Base-by-base conservation (phyloP, 202 grass and related monocot genomes). In the Zoysia matrella region DNA sequence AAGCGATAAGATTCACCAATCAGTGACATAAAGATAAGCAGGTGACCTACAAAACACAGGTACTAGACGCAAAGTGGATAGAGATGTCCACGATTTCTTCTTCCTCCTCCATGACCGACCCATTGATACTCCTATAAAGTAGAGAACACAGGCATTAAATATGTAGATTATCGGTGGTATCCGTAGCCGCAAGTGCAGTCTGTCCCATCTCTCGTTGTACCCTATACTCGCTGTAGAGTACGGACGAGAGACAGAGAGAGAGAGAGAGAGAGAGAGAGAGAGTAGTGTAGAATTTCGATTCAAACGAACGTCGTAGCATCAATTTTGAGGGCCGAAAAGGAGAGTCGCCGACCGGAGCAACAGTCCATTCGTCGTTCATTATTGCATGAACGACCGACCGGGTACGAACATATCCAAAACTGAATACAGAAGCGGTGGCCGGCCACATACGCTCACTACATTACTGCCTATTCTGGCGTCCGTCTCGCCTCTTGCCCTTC, bases 1-100 rank as follows among this genome's bases (percentile, higher is more conserved):
- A 86, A 62, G 78, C 11, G 79, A 86, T 89, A 86, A 85, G 69
- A 86, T 74, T 78, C 78, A 78, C 39, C 88, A 89, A 89, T 82
- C 88, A 89, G 71, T 48, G 61, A 82, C 79, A 74, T 86, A 73
- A 82, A 74, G 88, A 78, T 70, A 86, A 81, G 78, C 60, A 73
- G 49, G 41, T 78, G 42, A 61, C 71, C 82, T 86, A 86, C 52
- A 56, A 65, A 47, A 76, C 46, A 82, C 47, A 12, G 7, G 48
- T 50, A 50, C 5, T 61, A 61, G 15, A 11, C 46, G 67, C 66
- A 52, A 62, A 53, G 44, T 65, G 30, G 1, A 3, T 83, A 89
- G 82, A 89, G 76, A 77, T 39, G 82, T 76, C 47, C 14, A 65
- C 56, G 55, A 67, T 85, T 85, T 70, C 14, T 58, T 58, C 56